phyloP scores from a whole-genome alignment of 257 asterid genomes.

The Solanum lycopersicoides region DNA sequence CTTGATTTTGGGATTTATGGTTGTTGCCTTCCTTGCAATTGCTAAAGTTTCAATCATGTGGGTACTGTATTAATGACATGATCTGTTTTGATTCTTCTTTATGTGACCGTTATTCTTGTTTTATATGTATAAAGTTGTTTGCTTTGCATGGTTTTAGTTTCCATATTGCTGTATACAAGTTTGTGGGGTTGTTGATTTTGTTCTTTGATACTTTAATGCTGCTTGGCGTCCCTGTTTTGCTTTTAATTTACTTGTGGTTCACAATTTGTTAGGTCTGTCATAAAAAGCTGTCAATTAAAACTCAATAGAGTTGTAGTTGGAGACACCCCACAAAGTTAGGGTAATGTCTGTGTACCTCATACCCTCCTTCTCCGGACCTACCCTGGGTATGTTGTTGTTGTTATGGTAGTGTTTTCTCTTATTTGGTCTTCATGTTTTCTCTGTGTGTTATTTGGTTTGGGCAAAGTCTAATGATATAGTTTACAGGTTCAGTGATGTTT shows the following conservation, averaged over 20 bases:
- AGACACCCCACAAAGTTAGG: neutral
- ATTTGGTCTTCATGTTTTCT: neutral
- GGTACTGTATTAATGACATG: neutral
- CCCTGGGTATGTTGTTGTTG: neutral
- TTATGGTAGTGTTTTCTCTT: neutral
- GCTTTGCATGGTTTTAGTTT: neutral
- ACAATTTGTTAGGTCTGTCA: neutral
- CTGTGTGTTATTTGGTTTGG: neutral
- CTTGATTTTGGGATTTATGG: neutral
- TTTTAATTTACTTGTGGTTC: neutral
- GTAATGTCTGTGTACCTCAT: neutral
- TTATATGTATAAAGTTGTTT: neutral
- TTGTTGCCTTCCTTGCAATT: neutral
- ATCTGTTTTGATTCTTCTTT: neutral
- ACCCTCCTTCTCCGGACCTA: neutral
- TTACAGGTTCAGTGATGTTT: neutral
- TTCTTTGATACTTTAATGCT: neutral
- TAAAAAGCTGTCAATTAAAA: neutral
- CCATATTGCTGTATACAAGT: neutral
- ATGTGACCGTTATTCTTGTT: neutral
- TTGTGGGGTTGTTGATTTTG: neutral
- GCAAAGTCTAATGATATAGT: neutral
- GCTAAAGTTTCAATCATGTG: neutral
- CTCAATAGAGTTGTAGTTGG: neutral
- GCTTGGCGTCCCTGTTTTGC: neutral